These are phyloP conservation scores for Teratosphaeria gauchensis DNA, from an alignment of 2,329 filamentous ascomycete genomes.

Conservation along the genomic window DNA sequence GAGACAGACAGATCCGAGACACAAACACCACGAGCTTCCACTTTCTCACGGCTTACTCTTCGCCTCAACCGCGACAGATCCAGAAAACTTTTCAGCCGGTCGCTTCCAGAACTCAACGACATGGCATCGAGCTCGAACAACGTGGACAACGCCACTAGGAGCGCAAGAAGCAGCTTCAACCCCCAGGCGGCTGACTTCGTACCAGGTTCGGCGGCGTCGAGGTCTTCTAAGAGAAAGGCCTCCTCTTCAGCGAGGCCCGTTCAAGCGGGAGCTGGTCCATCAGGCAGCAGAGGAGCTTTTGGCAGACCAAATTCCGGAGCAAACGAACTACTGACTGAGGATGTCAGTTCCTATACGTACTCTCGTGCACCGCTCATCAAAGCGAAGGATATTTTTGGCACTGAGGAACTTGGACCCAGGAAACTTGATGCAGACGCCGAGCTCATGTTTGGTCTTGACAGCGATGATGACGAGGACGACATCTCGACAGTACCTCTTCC, in stretches of 20 bases:
- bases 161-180: conserved; percentile 8
- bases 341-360: background rate
- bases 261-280: background rate
- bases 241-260: conserved; percentile 12
- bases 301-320: background rate
- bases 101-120: background rate
- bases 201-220: conserved; percentile 7
- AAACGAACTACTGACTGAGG: background rate
- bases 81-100: background rate
- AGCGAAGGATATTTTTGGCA: conserved; percentile 12
- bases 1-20: background rate
- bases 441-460: background rate
- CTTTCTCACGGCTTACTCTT: background rate
- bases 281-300: background rate
- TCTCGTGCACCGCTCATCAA: conserved; percentile 6
- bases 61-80: background rate
- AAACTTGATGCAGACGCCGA: background rate
- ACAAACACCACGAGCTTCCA: background rate
- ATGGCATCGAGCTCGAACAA: background rate
- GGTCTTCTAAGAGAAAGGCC: conserved; percentile 21
- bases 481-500: background rate
- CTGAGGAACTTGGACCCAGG: background rate
- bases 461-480: background rate
- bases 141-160: background rate
- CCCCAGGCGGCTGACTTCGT: conserved; percentile 16